Evolutionary conservation across 192 early-diverging fungal genomes (phyloP).

Genomic region (Gigaspora rosea): DNA sequence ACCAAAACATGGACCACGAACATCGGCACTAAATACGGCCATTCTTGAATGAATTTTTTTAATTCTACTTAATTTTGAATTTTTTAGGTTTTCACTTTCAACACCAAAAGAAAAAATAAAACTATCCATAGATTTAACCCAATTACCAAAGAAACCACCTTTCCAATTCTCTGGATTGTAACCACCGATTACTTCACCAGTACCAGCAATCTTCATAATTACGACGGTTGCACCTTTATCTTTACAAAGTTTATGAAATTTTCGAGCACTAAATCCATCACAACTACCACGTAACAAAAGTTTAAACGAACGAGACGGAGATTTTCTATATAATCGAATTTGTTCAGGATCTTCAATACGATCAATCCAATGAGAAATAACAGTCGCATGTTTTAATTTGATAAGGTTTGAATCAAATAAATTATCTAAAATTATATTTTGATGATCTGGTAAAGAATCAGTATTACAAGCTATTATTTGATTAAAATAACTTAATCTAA

Average conservation of each 20-base stretch:
- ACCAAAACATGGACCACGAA: slow-evolving; percentile 13
- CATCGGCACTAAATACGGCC: slow-evolving; percentile 7
- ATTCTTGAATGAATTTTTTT: neutral
- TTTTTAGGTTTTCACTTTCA: neutral
- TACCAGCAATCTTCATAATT: neutral
- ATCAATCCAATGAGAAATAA: slow-evolving; percentile 23
- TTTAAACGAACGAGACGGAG: neutral
- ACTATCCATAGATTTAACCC: slow-evolving; percentile 12
- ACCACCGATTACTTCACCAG: slow-evolving; percentile 15
- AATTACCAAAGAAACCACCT: slow-evolving; percentile 9
- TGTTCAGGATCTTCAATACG: neutral
- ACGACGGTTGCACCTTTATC: slow-evolving; percentile 14
- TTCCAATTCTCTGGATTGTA: slow-evolving; percentile 22
- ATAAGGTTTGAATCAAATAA: slow-evolving; percentile 22
- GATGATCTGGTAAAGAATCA: neutral
- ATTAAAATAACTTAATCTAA: neutral
- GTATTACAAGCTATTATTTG: neutral
- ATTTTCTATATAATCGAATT: neutral
- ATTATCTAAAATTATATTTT: neutral
- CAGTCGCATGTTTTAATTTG: slow-evolving; percentile 10
- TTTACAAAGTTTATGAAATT: slow-evolving; percentile 17
- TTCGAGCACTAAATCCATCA: slow-evolving; percentile 10
- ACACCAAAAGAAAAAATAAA: slow-evolving; percentile 24
- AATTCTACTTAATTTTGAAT: slow-evolving; percentile 1
- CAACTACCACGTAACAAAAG: slow-evolving; percentile 19